Evolutionary conservation across 73 alveolate species (phyloP), one percentile per base, ranked within the genome.

Genomic region (Paramecium bursaria): DNA sequence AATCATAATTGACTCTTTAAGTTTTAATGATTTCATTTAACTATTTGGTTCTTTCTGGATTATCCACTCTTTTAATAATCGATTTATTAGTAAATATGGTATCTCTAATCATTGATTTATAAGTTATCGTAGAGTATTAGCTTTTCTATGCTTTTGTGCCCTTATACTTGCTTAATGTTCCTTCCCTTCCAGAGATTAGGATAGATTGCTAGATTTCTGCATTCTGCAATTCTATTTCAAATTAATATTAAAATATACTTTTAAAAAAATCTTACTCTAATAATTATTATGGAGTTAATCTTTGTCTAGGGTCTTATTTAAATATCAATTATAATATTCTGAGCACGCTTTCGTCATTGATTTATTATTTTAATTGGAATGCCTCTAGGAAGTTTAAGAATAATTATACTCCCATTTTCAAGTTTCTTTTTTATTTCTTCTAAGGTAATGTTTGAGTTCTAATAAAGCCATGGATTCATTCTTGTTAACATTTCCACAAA

Each of bases 401-500:
- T 25, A 57, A 10, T 25, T 3, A 17, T 6, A 25, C 29, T 44
- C 10, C 31, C 49, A 33, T 57, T 57, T 7, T 25, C 17, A 3
- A 11, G 31, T 1, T 6, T 15, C 26, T 9, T 29, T 57, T 7
- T 10, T 57, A 29, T 29, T 57, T 17, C 31, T 29, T 57, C 52
- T 1, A 57, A 10, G 2, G 50, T 57, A n/a, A 57, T 57, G 14
- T 23, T 57, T 2, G 2, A 7, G 31, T 33, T 29, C 31, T 25
- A 29, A n/a, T 57, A 5, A 57, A 25, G 13, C 76, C 76, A 57
- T 2, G 76, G 76, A 4, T 17, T 25, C 14, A 2, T 25, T 30
- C 49, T 57, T 26, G 76, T 57, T 3, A 57, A 29, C 76, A 57
- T 57, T 7, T 57, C 76, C 3, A 57, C 14, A 29, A 57, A 57